Conservation (phyloP, 768 basidiomycete genomes). For the Calocybe gangraenosa region DNA sequence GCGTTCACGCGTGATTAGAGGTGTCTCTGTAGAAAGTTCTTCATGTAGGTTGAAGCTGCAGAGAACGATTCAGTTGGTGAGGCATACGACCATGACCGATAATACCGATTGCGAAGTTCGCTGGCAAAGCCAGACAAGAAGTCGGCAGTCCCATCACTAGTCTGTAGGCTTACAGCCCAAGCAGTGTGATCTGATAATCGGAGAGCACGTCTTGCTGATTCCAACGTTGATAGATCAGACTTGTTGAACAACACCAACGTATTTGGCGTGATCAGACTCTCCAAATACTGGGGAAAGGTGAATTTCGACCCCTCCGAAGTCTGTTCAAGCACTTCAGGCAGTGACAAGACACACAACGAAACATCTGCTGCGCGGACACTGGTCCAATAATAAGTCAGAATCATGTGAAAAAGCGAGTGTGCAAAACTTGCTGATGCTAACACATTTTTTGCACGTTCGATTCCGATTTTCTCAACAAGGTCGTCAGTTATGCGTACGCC, state of each 20-base stretch:
- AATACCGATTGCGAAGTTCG: conserved; percentile 41
- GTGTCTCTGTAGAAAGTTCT: conserved; percentile 32
- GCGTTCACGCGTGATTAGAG: conserved; percentile 74
- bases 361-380: conserved; percentile 70
- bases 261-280: conserved; percentile 42
- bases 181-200: conserved; percentile 14
- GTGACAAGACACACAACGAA: conserved; percentile 76
- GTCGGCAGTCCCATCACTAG: conserved; percentile 47
- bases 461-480: conserved; percentile 75
- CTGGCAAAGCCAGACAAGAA: conserved; percentile 60
- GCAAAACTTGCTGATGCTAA: conserved; percentile 30
- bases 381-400: neutral
- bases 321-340: conserved; percentile 39
- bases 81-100: neutral
- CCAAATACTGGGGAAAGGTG: conserved; percentile 43
- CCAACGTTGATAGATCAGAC: conserved; percentile 44
- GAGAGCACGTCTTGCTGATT: conserved; percentile 1
- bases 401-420: neutral
- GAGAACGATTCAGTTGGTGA: neutral
- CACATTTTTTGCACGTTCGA: conserved; percentile 68
- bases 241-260: conserved; percentile 83
- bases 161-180: conserved; percentile 65
- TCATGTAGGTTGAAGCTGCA: conserved; percentile 25
- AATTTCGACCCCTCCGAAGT: conserved; percentile 13
- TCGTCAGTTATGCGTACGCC: conserved; percentile 71